Conservation (phyloP, 2,329 filamentous ascomycete genomes). For the Neoascochyta sp. region DNA sequence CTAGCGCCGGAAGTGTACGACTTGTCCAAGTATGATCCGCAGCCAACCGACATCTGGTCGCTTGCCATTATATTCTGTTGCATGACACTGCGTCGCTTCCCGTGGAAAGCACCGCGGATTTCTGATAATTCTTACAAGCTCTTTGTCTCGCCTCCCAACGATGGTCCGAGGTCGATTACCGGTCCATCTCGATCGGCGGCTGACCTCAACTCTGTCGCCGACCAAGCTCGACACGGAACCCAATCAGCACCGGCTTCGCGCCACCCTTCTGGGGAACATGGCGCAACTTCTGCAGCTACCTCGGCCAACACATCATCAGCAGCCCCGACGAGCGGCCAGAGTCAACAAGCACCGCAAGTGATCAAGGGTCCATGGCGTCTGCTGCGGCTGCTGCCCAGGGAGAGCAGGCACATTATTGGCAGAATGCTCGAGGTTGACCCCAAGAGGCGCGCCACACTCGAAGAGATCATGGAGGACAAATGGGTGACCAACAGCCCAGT, state of each 20-base stretch:
- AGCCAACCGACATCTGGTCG: constrained; percentile 95
- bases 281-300: constrained; percentile 13
- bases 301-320: constrained; percentile 15
- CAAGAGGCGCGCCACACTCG: constrained; percentile 74
- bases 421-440: constrained; percentile 91
- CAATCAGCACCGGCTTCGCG: constrained; percentile 43
- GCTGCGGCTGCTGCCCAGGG: constrained; percentile 78
- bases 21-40: constrained; percentile 85
- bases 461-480: constrained; percentile 79
- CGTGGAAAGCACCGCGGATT: constrained; percentile 90
- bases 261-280: constrained; percentile 30
- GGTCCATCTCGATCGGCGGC: constrained; percentile 30
- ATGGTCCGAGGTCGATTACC: constrained; percentile 33
- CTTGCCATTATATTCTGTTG: constrained; percentile 98
- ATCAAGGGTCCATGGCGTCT: constrained; percentile 93
- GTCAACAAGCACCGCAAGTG: constrained; percentile 57
- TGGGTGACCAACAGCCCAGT: constrained; percentile 87
- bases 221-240: constrained; percentile 24
- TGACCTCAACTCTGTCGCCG: constrained; percentile 38
- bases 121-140: constrained; percentile 94
- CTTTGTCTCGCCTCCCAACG: constrained; percentile 78
- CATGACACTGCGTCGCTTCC: constrained; percentile 92
- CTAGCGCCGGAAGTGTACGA: constrained; percentile 96
- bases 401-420: constrained; percentile 84
- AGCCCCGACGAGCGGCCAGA: constrained; percentile 15